Percentiles rank a stretch among this genome's conserved stretches.
Conservation (phyloP, 1,284 basidiomycete species). For the Cronartium quercuum region DNA sequence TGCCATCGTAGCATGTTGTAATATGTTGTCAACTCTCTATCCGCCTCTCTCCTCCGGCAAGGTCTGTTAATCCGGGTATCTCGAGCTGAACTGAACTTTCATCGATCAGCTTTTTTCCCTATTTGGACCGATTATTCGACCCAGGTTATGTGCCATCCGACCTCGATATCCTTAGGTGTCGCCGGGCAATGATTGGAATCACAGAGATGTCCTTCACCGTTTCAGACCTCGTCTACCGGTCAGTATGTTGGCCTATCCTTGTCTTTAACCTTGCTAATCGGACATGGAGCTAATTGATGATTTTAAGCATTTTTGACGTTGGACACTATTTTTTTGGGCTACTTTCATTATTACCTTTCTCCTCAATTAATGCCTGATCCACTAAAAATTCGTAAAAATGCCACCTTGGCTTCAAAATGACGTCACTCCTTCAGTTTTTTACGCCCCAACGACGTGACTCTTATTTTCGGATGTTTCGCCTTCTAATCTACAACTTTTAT, state of each 20-base stretch:
- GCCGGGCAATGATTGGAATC: conserved; percentile 95
- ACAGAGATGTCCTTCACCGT: conserved; percentile 88
- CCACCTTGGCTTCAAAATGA: too few relatives aligned
- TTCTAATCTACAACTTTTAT: too few relatives aligned
- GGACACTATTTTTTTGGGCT: too few relatives aligned
- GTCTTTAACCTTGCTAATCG: not conserved
- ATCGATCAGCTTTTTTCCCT: conserved; percentile 41
- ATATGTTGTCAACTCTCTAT: not conserved
- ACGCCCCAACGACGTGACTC: too few relatives aligned
- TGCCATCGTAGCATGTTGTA: not conserved
- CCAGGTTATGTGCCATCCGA: conserved; percentile 29
- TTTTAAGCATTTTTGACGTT: conserved; percentile 67
- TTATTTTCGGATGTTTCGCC: too few relatives aligned
- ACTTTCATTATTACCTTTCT: too few relatives aligned
- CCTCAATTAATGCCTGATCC: too few relatives aligned
- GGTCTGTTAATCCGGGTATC: not conserved
- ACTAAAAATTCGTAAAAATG: too few relatives aligned
- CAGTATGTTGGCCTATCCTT: conserved; percentile 48
- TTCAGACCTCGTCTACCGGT: conserved; percentile 74
- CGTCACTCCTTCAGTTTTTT: too few relatives aligned
- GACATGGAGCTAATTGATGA: too few relatives aligned
- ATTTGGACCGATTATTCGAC: not conserved
- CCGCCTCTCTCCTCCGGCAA: not conserved
- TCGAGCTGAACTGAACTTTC: conserved; percentile 43
- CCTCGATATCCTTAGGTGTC: conserved; percentile 85